Conservation (phyloP, 495 filamentous ascomycete species). For the Xylaria castorea region DNA sequence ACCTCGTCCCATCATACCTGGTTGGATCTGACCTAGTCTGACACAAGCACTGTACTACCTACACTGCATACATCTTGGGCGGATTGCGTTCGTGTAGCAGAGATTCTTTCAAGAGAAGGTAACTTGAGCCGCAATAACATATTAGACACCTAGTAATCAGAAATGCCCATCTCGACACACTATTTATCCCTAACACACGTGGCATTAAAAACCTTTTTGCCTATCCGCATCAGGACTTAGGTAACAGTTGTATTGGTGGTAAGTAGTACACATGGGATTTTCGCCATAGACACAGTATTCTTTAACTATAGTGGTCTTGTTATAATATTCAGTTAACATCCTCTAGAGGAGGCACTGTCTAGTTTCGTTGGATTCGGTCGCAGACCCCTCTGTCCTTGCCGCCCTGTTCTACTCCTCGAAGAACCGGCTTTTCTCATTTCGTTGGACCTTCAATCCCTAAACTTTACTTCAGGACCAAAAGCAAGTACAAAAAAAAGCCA, state of each 20-base stretch:
- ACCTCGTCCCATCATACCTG: neutral
- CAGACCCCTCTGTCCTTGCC: neutral
- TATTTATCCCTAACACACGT: neutral
- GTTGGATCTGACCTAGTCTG: neutral
- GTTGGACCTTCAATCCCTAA: neutral
- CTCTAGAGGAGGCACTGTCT: neutral
- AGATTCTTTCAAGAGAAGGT: neutral
- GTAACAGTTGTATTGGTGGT: neutral
- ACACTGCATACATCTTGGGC: neutral
- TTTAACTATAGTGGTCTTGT: conserved; percentile 17
- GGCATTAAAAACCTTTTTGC: neutral
- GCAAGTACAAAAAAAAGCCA: conserved; percentile 5
- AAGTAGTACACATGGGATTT: conserved; percentile 1
- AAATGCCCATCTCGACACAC: neutral
- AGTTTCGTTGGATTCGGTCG: neutral
- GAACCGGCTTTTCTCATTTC: neutral
- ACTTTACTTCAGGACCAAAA: conserved; percentile 1
- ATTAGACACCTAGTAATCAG: neutral
- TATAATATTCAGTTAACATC: conserved; percentile 16
- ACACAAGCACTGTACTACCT: neutral
- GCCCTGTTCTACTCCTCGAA: conserved; percentile 12
- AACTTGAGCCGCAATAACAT: neutral
- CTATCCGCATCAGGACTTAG: neutral
- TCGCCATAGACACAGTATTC: neutral
- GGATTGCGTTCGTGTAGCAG: neutral